phyloP scores from a whole-genome alignment of 73 alveolate genomes.

The Paramecium biaurelia region DNA sequence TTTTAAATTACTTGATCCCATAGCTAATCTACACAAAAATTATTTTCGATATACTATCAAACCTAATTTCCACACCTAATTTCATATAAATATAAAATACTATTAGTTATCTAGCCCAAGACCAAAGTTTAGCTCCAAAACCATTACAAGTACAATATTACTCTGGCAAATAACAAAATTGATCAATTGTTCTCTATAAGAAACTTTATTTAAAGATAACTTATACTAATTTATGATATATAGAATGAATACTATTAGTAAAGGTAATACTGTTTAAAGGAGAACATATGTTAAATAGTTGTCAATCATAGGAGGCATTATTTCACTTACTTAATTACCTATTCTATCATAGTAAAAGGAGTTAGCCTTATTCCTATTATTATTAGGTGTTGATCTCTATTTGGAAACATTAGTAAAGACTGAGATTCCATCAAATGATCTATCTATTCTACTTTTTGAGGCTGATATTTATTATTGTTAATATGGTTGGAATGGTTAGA shows the following conservation, averaged over 20 bases:
- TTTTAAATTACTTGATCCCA: constrained; percentile 17
- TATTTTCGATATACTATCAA: neutral
- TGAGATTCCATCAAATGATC: constrained; percentile 28
- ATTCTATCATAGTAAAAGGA: constrained; percentile 40
- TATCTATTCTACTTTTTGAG: neutral
- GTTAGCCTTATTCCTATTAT: neutral
- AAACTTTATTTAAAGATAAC: neutral
- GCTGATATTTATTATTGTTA: neutral
- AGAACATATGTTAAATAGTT: neutral
- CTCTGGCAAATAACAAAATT: neutral
- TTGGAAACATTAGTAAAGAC: neutral
- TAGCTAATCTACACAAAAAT: neutral
- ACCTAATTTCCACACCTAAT: constrained; percentile 30
- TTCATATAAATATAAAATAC: neutral
- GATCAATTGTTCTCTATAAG: neutral
- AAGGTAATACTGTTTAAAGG: neutral
- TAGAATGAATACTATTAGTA: neutral
- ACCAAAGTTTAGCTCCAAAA: constrained; percentile 52
- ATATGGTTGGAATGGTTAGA: neutral
- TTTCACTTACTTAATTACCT: constrained; percentile 34
- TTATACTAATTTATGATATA: constrained; percentile 18
- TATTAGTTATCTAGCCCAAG: constrained; percentile 25
- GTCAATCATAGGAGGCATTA: neutral
- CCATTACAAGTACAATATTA: neutral
- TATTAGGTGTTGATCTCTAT: neutral